Percentiles rank a stretch among this genome's conserved stretches.
phyloP scores from a whole-genome alignment of 768 basidiomycete genomes.

The Rhodotorula kratochvilovae region DNA sequence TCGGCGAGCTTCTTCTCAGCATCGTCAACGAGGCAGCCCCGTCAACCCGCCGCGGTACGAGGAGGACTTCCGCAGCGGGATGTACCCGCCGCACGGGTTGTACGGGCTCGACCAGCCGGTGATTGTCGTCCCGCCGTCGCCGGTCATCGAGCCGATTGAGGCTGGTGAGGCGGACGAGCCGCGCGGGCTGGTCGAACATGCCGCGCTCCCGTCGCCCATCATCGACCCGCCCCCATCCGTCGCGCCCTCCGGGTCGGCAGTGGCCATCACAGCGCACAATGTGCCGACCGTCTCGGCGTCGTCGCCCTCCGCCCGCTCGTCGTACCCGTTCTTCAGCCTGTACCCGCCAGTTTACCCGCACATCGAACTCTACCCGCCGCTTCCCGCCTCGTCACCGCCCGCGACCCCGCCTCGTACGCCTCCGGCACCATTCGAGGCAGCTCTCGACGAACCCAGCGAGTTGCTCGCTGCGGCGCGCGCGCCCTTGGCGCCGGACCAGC shows the following conservation, averaged over 20 bases:
- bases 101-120: not conserved
- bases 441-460: no score
- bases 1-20: not conserved
- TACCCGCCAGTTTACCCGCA: conserved; percentile 15
- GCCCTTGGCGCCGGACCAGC: not conserved
- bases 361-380: conserved; percentile 13
- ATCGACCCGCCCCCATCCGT: no score
- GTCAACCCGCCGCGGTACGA: not conserved
- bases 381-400: no score
- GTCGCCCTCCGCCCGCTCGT: not conserved
- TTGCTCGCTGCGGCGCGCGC: no score
- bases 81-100: not conserved
- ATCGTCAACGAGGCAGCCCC: not conserved
- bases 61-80: not conserved
- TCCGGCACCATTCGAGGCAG: no score
- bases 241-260: no score
- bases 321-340: conserved; percentile 1
- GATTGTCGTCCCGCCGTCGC: not conserved
- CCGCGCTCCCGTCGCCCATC: not conserved
- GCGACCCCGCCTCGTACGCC: no score
- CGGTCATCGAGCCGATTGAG: not conserved
- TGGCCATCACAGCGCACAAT: no score
- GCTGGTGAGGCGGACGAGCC: no score
- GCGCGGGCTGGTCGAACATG: no score
- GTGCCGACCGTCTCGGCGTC: no score